phyloP scores from a whole-genome alignment of 2,329 filamentous ascomycete species.

The Dactylellina parvicollis region DNA sequence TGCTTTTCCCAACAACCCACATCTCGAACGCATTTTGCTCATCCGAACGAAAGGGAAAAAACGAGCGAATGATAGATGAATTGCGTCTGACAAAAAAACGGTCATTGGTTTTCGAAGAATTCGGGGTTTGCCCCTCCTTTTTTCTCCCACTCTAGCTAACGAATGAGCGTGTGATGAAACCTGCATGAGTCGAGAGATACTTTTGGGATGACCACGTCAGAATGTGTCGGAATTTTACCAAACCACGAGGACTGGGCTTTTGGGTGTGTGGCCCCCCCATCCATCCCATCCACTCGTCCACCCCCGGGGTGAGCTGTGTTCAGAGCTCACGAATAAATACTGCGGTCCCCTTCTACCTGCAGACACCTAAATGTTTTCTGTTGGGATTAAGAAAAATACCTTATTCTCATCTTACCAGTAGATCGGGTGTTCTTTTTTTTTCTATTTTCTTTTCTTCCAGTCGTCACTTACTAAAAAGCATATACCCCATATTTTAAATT shows the following conservation, averaged over 20 bases:
- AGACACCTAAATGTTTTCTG: neutral
- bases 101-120: slow-evolving; percentile 25
- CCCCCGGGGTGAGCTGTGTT: no score
- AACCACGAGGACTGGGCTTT: slow-evolving; percentile 40
- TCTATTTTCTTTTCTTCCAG: neutral
- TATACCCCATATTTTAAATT: neutral
- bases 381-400: neutral
- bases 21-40: slow-evolving; percentile 3
- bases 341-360: slow-evolving; percentile 7
- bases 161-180: slow-evolving; percentile 43
- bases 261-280: no score
- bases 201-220: slow-evolving; percentile 54
- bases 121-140: slow-evolving; percentile 34
- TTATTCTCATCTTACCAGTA: neutral
- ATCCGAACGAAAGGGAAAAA: neutral
- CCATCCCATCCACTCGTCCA: no score
- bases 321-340: slow-evolving; percentile 33
- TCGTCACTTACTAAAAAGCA: neutral
- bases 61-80: slow-evolving; percentile 28
- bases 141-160: slow-evolving; percentile 6
- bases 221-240: slow-evolving; percentile 45
- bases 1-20: no score
- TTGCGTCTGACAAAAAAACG: slow-evolving; percentile 15
- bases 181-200: slow-evolving; percentile 33
- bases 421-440: neutral